Conservation (phyloP, 805 yeast species). For the Saccharomyces paradoxus region DNA sequence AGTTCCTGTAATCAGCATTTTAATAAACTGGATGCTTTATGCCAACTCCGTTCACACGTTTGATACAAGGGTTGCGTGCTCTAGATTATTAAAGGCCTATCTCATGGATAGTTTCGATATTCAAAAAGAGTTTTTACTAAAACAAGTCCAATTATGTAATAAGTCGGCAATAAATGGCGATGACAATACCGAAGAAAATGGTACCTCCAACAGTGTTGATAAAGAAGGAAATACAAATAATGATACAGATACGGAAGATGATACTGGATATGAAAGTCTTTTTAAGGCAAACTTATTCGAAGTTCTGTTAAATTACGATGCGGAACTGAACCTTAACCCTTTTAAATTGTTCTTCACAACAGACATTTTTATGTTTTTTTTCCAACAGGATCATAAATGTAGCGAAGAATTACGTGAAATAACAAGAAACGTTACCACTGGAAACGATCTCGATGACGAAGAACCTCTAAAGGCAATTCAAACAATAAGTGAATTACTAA, state of each 20-base stretch:
- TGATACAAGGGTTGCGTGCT: constrained; percentile 70
- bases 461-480: constrained; percentile 65
- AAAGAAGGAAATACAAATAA: constrained; percentile 4
- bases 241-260: constrained; percentile 30
- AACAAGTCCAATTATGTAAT: constrained; percentile 48
- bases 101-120: constrained; percentile 56
- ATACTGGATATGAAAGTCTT: constrained; percentile 13
- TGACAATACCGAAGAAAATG: constrained; percentile 15
- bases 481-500: constrained; percentile 66
- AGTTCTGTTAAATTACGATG: constrained; percentile 68
- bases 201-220: background rate
- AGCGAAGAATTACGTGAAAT: constrained; percentile 40
- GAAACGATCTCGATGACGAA: constrained; percentile 33
- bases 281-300: constrained; percentile 47
- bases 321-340: constrained; percentile 67
- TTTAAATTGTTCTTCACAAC: constrained; percentile 81
- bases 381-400: constrained; percentile 37
- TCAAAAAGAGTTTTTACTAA: constrained; percentile 52
- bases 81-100: constrained; percentile 57
- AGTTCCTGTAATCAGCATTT: constrained; percentile 65
- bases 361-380: constrained; percentile 51
- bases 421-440: constrained; percentile 42
- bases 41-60: constrained; percentile 79
- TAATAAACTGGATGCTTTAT: constrained; percentile 74
- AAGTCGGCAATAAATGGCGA: background rate